Evolutionary conservation across 2,329 filamentous ascomycete species (phyloP).

Genomic region (Monilinia aucupariae): DNA sequence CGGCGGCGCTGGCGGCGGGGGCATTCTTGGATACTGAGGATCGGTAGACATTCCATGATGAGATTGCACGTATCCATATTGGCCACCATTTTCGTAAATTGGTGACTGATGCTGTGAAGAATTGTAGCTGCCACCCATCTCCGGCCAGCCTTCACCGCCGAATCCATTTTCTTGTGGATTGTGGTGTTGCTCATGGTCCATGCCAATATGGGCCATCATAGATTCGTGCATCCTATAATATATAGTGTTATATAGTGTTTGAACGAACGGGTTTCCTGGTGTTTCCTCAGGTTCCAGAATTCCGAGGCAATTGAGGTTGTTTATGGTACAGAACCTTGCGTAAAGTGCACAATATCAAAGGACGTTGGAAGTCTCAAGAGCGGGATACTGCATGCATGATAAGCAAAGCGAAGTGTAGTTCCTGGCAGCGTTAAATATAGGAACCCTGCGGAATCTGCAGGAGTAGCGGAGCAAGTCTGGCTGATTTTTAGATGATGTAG

Average conservation of each 20-base stretch:
- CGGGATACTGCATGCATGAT: slow-evolving; percentile 37
- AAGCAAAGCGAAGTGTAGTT: slow-evolving; percentile 32
- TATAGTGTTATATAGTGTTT: slow-evolving; percentile 3
- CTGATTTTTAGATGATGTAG: slow-evolving; percentile 18
- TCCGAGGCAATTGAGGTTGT: slow-evolving; percentile 25
- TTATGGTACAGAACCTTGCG: slow-evolving; percentile 33
- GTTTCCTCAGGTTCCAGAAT: slow-evolving; percentile 19
- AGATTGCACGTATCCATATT: slow-evolving; percentile 55
- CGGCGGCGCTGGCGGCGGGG: slow-evolving; percentile 42
- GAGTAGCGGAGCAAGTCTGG: slow-evolving; percentile 28
- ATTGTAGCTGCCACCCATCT: slow-evolving; percentile 42
- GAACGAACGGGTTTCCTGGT: slow-evolving; percentile 5
- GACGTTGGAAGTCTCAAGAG: slow-evolving; percentile 30
- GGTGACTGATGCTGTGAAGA: slow-evolving; percentile 61
- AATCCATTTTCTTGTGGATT: slow-evolving; percentile 36
- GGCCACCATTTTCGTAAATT: slow-evolving; percentile 61
- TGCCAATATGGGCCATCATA: slow-evolving; percentile 36
- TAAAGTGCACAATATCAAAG: slow-evolving; percentile 23
- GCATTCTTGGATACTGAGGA: slow-evolving; percentile 46
- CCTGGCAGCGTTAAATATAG: slow-evolving; percentile 33
- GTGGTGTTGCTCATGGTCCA: slow-evolving; percentile 35
- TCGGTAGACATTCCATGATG: slow-evolving; percentile 59
- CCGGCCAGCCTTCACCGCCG: slow-evolving; percentile 49
- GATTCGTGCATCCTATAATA: slow-evolving; percentile 35
- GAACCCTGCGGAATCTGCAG: slow-evolving; percentile 32